Conservation (phyloP, 1,284 basidiomycete genomes). For the Acaromyces ingoldii region DNA sequence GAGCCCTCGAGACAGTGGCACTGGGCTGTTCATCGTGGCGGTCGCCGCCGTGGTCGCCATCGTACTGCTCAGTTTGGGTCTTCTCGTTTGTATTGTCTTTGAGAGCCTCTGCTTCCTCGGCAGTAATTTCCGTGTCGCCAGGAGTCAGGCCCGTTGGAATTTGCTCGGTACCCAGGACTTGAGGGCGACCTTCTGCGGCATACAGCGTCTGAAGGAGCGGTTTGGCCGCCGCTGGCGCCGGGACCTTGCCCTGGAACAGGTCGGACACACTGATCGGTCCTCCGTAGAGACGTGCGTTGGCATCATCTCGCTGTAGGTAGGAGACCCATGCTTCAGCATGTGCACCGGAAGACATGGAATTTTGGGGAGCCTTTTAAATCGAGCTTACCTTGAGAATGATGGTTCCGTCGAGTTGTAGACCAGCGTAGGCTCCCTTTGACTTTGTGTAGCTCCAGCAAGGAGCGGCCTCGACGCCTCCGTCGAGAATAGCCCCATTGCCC, state of each 20-base stretch:
- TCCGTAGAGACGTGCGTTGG: slow-evolving; percentile 42
- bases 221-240: slow-evolving; percentile 17
- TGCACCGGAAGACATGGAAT: background rate
- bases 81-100: too few species aligned
- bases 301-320: slow-evolving; percentile 27
- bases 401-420: slow-evolving; percentile 48
- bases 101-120: slow-evolving; percentile 32
- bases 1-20: too few species aligned
- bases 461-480: slow-evolving; percentile 35
- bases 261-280: slow-evolving; percentile 15
- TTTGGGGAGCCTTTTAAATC: background rate
- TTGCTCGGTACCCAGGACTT: slow-evolving; percentile 32
- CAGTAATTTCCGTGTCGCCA: slow-evolving; percentile 31
- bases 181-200: slow-evolving; percentile 36
- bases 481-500: slow-evolving; percentile 50
- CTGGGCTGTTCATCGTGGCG: too few species aligned
- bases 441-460: slow-evolving; percentile 51
- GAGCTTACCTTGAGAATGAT: slow-evolving; percentile 27
- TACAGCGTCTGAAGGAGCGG: slow-evolving; percentile 46
- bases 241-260: slow-evolving; percentile 31
- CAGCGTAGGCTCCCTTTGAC: slow-evolving; percentile 49
- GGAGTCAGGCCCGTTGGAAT: slow-evolving; percentile 36
- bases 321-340: background rate
- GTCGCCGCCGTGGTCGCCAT: too few species aligned
- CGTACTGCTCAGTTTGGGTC: too few species aligned